phyloP scores from a whole-genome alignment of 257 asterid species.

The Scutellaria minor region DNA sequence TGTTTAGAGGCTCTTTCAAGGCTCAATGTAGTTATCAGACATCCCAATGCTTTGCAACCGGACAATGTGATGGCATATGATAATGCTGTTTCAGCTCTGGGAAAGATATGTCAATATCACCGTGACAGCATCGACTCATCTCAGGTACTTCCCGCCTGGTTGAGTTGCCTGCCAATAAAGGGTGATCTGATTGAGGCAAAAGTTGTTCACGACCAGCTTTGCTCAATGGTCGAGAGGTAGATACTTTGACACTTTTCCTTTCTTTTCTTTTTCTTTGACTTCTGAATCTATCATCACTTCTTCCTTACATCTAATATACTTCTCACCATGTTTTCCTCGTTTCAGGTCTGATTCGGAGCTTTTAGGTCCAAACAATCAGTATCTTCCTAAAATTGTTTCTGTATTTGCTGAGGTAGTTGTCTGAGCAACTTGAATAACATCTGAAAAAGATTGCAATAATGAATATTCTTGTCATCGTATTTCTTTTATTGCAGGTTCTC shows the following conservation, averaged over 20 bases:
- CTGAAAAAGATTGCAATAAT: background rate
- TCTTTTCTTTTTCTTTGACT: no score
- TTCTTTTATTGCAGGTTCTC: conserved; percentile 54
- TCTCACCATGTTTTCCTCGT: background rate
- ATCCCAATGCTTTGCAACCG: conserved; percentile 68
- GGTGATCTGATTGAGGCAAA: conserved; percentile 87
- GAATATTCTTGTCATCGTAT: background rate
- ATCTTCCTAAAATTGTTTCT: conserved; percentile 88
- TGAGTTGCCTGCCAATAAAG: conserved; percentile 83
- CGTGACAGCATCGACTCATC: conserved; percentile 82
- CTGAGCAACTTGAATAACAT: background rate
- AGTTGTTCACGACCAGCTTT: conserved; percentile 89
- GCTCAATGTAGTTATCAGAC: conserved; percentile 77
- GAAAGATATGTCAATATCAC: conserved; percentile 86
- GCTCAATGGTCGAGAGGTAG: conserved; percentile 91
- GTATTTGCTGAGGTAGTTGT: conserved; percentile 93
- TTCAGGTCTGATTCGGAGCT: conserved; percentile 85
- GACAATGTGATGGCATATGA: conserved; percentile 92
- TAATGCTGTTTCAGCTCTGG: conserved; percentile 89
- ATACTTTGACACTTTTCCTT: background rate
- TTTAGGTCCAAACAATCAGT: conserved; percentile 89
- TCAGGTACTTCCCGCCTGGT: conserved; percentile 91
- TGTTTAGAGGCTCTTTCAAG: conserved; percentile 88
- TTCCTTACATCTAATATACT: no score
- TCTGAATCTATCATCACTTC: no score